Evolutionary conservation across 2,329 filamentous ascomycete species (phyloP), one percentile per base, ranked within the genome.

Genomic region (Cladosporium sp.): DNA sequence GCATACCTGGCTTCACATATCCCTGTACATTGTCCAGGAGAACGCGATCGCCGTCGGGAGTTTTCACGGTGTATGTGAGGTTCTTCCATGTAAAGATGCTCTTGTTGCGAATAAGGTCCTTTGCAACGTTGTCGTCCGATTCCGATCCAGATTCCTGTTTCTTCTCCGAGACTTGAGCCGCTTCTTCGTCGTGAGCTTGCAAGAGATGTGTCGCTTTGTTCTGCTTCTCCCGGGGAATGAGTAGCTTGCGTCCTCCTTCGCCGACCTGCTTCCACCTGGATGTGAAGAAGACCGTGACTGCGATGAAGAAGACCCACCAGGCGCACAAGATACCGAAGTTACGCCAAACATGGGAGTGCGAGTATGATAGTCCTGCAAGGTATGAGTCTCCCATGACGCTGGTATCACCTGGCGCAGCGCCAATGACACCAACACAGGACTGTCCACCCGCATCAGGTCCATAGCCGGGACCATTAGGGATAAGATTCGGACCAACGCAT

Each of bases 11-110:
- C 67, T 89, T 87, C 58, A 93, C 90, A 70, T 89, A 94, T 1
- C 89, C 92, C 70, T 86, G 83, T 5, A 90, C 85, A 65, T 88
- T 81, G 66, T 87, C 82, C 13, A 90, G 76, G 3, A 90, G 76
- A 4, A 74, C 75, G 16, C 80, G 73, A 54, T 82, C 79, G 5
- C 78, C 78, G 34, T 76, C 76, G 23, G 81, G 74, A 46, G 80
- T 81, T 6, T 80, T 78, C 65, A 93, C 89, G 0, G 86, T 90
- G 75, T 97, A 97, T 73, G 89, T 91, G 67, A 97, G 87, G 69
- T 90, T 83, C 75, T 94, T 91, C 90, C 92, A 97, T 0, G 93
- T 96, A 65, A 96, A 91, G 0, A 90, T 81, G 0, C 86, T 88
- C 0, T 85, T 89, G 74, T 91, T 90, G 28, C 84, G 84, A 32